These are phyloP conservation scores for Fomitopsis serialis DNA, from an alignment of 768 basidiomycete genomes.

Conservation along the genomic window DNA sequence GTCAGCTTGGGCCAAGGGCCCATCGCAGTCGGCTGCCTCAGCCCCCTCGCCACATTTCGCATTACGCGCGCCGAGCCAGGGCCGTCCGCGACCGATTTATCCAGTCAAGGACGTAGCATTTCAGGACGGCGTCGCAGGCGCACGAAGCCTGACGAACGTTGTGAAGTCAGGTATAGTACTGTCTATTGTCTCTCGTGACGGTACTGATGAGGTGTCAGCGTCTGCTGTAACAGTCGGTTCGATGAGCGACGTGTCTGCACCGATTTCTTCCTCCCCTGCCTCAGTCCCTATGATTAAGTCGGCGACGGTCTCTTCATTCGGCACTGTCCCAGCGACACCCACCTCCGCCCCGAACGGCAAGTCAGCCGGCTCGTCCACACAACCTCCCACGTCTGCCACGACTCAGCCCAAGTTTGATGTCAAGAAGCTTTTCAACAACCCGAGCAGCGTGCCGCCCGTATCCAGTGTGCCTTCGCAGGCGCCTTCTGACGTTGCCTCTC, in stretches of 20 bases:
- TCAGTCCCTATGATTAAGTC: conserved; percentile 56
- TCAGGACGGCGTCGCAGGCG: conserved; percentile 76
- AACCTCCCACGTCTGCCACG: conserved; percentile 32
- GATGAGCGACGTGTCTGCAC: conserved; percentile 73
- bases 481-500: conserved; percentile 46
- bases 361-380: conserved; percentile 19
- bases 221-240: conserved; percentile 84
- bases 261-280: conserved; percentile 81
- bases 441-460: conserved; percentile 17
- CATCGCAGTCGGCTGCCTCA: conserved; percentile 58
- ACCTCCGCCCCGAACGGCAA: conserved; percentile 58
- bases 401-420: conserved; percentile 44
- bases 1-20: conserved; percentile 91
- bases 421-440: conserved; percentile 56
- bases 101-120: conserved; percentile 68
- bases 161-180: conserved; percentile 56
- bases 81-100: conserved; percentile 41
- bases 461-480: conserved; percentile 15
- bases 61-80: conserved; percentile 56
- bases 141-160: conserved; percentile 55
- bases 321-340: conserved; percentile 58
- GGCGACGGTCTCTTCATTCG: conserved; percentile 78
- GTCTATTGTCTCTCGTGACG: conserved; percentile 7
- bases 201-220: conserved; percentile 29
- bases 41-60: conserved; percentile 67